phyloP scores from a whole-genome alignment of 1,139 yeast genomes.

The Suhomyces maxii region DNA sequence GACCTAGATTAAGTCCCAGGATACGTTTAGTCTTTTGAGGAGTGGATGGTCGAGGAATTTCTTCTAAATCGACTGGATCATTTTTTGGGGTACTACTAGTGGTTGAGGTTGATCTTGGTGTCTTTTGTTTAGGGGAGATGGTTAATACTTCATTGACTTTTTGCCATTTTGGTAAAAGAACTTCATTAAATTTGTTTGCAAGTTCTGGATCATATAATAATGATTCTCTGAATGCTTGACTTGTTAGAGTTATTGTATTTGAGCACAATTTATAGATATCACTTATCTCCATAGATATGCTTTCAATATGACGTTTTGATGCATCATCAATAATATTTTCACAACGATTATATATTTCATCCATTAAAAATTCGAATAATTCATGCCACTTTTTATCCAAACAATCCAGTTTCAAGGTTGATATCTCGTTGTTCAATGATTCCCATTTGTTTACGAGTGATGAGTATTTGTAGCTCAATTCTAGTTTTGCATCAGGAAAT shows the following conservation, averaged over 20 bases:
- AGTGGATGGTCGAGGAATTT: conserved; percentile 3
- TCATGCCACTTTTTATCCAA: conserved; percentile 60
- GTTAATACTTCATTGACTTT: conserved; percentile 23
- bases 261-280: conserved; percentile 33
- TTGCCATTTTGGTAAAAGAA: conserved; percentile 34
- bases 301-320: background rate
- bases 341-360: conserved; percentile 37
- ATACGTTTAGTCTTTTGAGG: conserved; percentile 16
- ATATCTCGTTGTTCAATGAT: conserved; percentile 40
- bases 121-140: background rate
- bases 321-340: conserved; percentile 28
- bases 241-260: conserved; percentile 32
- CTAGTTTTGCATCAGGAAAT: conserved; percentile 9
- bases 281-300: conserved; percentile 18
- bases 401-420: conserved; percentile 44
- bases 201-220: conserved; percentile 22
- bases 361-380: conserved; percentile 45
- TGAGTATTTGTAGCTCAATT: conserved; percentile 3
- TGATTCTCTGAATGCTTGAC: conserved; percentile 33
- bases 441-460: conserved; percentile 29
- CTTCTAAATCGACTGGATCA: background rate
- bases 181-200: conserved; percentile 24
- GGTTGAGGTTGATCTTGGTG: conserved; percentile 3
- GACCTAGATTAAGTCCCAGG: conserved; percentile 39
- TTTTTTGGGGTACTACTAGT: conserved; percentile 4